These are phyloP conservation scores for Hexamita inflata DNA, from an alignment of 208 protist genomes.

Conservation along the genomic window DNA sequence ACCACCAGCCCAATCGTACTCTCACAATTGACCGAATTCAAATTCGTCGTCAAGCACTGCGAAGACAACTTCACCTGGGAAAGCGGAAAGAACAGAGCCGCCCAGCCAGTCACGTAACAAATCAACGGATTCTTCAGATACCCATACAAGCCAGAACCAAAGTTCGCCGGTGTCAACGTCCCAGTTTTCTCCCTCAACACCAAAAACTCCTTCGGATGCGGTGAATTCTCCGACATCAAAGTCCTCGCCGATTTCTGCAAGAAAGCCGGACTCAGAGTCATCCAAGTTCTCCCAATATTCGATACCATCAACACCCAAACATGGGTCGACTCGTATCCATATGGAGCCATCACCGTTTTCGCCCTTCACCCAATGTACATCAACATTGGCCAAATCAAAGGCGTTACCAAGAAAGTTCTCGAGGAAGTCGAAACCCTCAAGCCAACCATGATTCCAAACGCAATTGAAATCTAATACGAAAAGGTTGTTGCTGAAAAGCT, in stretches of 20 bases:
- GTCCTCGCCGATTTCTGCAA: constrained; percentile 39
- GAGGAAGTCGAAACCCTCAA: not conserved
- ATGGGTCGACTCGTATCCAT: constrained; percentile 57
- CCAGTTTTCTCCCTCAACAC: constrained; percentile 57
- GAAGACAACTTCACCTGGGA: not conserved
- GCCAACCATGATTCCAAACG: not conserved
- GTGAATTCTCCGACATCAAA: constrained; percentile 57
- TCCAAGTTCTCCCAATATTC: constrained; percentile 58
- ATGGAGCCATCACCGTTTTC: constrained; percentile 50
- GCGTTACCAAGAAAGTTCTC: not conserved
- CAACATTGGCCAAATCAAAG: constrained; percentile 23
- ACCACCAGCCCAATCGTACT: not conserved
- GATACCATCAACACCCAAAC: constrained; percentile 47
- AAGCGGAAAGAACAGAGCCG: not conserved
- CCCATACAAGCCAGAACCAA: not conserved
- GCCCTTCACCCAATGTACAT: constrained; percentile 60
- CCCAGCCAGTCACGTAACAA: not conserved
- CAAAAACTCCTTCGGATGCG: constrained; percentile 49
- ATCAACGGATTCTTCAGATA: constrained; percentile 25
- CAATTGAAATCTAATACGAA: constrained; percentile 48
- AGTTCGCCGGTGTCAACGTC: constrained; percentile 44
- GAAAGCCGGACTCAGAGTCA: constrained; percentile 40
- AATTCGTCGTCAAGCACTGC: not conserved
- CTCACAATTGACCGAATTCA: not conserved
- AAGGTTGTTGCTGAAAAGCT: constrained; percentile 26